phyloP scores from a whole-genome alignment of 2,329 filamentous ascomycete genomes.

The Sporothrix pallida region DNA sequence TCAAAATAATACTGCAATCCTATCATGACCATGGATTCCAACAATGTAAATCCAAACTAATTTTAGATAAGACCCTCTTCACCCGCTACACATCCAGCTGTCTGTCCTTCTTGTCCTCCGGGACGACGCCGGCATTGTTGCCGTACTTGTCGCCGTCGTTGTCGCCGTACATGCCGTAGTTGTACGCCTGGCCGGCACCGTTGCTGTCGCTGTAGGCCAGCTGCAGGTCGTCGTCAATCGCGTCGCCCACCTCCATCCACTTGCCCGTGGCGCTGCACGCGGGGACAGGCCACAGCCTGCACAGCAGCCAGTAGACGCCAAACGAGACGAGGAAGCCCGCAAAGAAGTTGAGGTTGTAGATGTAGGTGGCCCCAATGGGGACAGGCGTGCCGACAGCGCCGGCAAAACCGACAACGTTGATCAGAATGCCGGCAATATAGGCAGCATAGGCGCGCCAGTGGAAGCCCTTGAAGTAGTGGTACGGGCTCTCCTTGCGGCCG shows the following conservation, averaged over 20 bases:
- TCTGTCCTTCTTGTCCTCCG: constrained; percentile 6
- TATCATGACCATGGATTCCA: no score
- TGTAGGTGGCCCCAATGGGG: constrained; percentile 78
- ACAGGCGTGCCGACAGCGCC: constrained; percentile 76
- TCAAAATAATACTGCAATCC: no score
- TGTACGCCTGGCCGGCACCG: no score
- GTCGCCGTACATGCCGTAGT: not conserved
- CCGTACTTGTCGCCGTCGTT: constrained; percentile 12
- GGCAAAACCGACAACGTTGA: constrained; percentile 91
- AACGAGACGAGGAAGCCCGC: constrained; percentile 76
- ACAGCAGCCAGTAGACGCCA: constrained; percentile 71
- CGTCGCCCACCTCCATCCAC: constrained; percentile 78
- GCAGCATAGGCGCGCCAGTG: constrained; percentile 84
- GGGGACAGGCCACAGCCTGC: constrained; percentile 71
- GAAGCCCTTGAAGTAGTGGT: constrained; percentile 75
- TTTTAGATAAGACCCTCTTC: not conserved
- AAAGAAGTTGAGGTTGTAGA: constrained; percentile 93
- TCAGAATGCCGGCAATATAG: constrained; percentile 80
- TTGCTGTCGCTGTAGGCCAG: constrained; percentile 51
- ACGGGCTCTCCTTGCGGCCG: constrained; percentile 67
- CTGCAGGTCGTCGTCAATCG: constrained; percentile 61
- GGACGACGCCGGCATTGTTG: not conserved
- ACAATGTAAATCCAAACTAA: no score
- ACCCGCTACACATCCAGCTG: not conserved
- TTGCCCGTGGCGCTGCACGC: constrained; percentile 66